These are phyloP conservation scores for Blastomyces parvus DNA, from an alignment of 2,329 filamentous ascomycete genomes.

Conservation along the genomic window DNA sequence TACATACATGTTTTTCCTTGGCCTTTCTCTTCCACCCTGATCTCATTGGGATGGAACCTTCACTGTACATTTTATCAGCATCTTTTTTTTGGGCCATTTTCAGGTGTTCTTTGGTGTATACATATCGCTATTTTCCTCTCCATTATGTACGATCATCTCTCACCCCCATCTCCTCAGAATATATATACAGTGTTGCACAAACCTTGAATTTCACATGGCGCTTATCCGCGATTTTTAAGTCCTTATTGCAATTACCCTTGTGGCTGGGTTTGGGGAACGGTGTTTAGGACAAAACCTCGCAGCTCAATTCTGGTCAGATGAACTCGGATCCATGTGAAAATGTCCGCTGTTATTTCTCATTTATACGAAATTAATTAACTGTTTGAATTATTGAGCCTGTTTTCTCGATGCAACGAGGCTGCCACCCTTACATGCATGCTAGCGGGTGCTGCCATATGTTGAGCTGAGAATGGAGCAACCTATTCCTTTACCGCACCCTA, in stretches of 20 bases:
- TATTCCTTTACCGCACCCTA: neutral
- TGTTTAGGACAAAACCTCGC: neutral
- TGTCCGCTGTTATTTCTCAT: neutral
- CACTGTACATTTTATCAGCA: constrained; percentile 7
- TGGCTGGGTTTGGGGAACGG: neutral
- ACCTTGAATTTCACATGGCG: neutral
- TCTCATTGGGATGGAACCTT: neutral
- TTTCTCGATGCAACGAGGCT: neutral
- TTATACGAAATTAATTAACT: neutral
- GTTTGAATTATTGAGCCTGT: neutral
- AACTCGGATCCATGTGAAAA: neutral
- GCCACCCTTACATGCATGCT: neutral
- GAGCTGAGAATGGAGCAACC: neutral
- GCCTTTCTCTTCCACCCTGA: neutral
- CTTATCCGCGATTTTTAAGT: neutral
- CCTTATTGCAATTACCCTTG: neutral
- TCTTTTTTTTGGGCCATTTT: constrained; percentile 2
- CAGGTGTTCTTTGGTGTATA: constrained; percentile 4
- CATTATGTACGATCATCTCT: constrained; percentile 1
- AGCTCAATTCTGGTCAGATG: neutral
- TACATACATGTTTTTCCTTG: neutral
- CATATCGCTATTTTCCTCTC: neutral
- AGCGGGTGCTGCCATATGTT: neutral
- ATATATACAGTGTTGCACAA: neutral
- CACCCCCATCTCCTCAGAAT: neutral